Evolutionary conservation across 257 asterid species (phyloP), one percentile per base, ranked within the genome.

Genomic region (Salvia rosmarinus): DNA sequence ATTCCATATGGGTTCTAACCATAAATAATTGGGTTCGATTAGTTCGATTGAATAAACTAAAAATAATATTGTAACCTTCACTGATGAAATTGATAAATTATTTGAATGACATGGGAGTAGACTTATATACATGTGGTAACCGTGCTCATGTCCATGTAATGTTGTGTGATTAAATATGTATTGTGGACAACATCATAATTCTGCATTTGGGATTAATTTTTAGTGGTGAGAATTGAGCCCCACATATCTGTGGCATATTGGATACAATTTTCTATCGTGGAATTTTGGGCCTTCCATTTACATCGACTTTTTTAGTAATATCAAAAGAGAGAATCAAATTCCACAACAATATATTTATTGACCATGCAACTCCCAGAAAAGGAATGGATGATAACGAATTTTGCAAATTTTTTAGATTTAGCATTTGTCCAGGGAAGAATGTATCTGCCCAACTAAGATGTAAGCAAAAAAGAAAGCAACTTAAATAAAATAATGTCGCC

Each of bases 181-280:
- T 46, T 32, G 14, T 34, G 61, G 76, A 9, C 69, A 52, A 34
- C 70, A 17, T 42, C 52, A 60, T 19, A 46, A 42, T 32, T 32
- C 20, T 39, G 8, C 37, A 39, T 42, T 51, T 39, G 39, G 32
- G 7, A n/a, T 2, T 9, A 70, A 23, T 23, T 23, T 69, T 50
- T 6, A 40, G 67, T 28, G 34, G 42, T 23, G 21, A 58, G 75
- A 60, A 46, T 28, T 12, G 67, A 17, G 60, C 43, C 50, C 59
- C 75, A 57, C 47, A 40, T 28, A 14, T 16, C 68, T 57, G n/a
- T 17, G 14, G 12, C 20, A 13, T 47, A 37, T 17, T 17, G 39
- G 47, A n/a, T 60, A 35, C 52, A 72, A 71, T 71, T 49, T n/a
- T 55, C 46, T 62, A 64, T 61, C 12, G 61, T 73, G 78, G 78